A percentile compares a stretch with the other conserved stretches of the same genome.
Evolutionary conservation across 805 yeast species (phyloP).

Genomic region (Torulaspora franciscae): DNA sequence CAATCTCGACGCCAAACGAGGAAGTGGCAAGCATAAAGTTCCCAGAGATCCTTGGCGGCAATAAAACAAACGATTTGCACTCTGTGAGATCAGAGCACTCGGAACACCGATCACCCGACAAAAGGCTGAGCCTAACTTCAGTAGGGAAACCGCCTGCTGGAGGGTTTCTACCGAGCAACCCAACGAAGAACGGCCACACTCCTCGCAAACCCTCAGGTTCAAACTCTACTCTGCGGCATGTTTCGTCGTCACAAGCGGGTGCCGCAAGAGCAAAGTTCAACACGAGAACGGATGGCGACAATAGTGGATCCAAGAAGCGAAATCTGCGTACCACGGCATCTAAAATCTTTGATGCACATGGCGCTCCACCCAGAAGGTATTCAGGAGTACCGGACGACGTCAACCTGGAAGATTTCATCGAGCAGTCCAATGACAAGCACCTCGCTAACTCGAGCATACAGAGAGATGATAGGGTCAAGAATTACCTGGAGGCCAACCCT

Average conservation of each 20-base stretch:
- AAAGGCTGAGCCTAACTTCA: slow-evolving; percentile 23
- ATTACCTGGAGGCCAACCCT: neutral
- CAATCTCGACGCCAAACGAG: slow-evolving; percentile 11
- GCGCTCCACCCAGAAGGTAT: slow-evolving; percentile 66
- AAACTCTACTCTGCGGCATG: slow-evolving; percentile 17
- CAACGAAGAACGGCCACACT: slow-evolving; percentile 4
- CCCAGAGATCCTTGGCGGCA: slow-evolving; percentile 9
- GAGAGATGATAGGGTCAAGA: slow-evolving; percentile 6
- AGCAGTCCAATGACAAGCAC: slow-evolving; percentile 38
- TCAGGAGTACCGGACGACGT: slow-evolving; percentile 65
- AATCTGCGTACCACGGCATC: slow-evolving; percentile 65
- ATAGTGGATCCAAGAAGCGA: slow-evolving; percentile 13
- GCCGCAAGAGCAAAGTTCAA: slow-evolving; percentile 7
- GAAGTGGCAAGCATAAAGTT: slow-evolving; percentile 23
- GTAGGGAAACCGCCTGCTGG: slow-evolving; percentile 11
- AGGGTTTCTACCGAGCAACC: neutral
- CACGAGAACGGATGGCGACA: slow-evolving; percentile 4
- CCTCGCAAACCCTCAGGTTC: slow-evolving; percentile 19
- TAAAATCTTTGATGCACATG: slow-evolving; percentile 65
- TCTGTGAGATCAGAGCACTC: slow-evolving; percentile 26
- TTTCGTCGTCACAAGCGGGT: slow-evolving; percentile 11
- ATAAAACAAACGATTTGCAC: slow-evolving; percentile 20
- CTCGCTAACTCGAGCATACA: slow-evolving; percentile 11
- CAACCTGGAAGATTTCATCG: slow-evolving; percentile 42
- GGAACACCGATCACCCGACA: slow-evolving; percentile 28